A percentile compares a stretch with the other conserved stretches of the same genome.
These are phyloP conservation scores for Baeospora myosura DNA, from an alignment of 1,284 basidiomycete genomes.

Conservation along the genomic window DNA sequence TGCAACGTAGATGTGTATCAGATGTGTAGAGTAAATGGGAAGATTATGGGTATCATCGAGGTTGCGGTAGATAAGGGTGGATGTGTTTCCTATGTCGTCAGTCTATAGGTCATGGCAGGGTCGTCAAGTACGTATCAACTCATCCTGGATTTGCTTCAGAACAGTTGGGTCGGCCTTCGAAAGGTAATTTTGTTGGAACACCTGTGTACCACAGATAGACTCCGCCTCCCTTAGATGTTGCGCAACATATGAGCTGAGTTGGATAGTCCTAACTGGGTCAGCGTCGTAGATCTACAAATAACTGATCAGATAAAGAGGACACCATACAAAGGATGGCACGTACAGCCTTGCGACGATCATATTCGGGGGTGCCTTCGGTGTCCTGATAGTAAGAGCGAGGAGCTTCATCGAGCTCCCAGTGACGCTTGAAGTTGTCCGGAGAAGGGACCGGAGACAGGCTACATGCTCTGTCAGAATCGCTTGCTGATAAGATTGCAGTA, in stretches of 20 bases:
- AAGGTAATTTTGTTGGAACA: conserved; percentile 54
- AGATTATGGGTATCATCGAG: too few relatives aligned
- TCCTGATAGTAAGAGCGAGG: conserved; percentile 50
- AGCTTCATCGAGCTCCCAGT: conserved; percentile 59
- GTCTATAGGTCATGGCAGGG: too few relatives aligned
- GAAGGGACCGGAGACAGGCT: conserved; percentile 15
- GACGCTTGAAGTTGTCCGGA: conserved; percentile 38
- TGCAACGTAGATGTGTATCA: too few relatives aligned
- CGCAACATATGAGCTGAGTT: conserved; percentile 53
- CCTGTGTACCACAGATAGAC: conserved; percentile 41
- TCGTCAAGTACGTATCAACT: conserved; percentile 23
- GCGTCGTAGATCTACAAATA: conserved; percentile 49
- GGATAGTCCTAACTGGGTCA: conserved; percentile 60
- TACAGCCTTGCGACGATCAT: conserved; percentile 62
- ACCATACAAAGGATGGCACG: conserved; percentile 15
- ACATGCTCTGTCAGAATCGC: neutral
- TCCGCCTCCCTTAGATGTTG: conserved; percentile 56
- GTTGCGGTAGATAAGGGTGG: too few relatives aligned
- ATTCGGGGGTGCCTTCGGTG: conserved; percentile 61
- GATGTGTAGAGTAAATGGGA: too few relatives aligned
- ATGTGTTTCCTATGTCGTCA: too few relatives aligned
- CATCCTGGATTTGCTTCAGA: conserved; percentile 60
- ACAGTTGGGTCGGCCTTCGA: conserved; percentile 61
- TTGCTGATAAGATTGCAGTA: neutral
- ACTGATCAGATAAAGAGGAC: conserved; percentile 7